Evolutionary conservation across 371 early-diverging fungal genomes (phyloP).

Genomic region (Mortierella sp.): DNA sequence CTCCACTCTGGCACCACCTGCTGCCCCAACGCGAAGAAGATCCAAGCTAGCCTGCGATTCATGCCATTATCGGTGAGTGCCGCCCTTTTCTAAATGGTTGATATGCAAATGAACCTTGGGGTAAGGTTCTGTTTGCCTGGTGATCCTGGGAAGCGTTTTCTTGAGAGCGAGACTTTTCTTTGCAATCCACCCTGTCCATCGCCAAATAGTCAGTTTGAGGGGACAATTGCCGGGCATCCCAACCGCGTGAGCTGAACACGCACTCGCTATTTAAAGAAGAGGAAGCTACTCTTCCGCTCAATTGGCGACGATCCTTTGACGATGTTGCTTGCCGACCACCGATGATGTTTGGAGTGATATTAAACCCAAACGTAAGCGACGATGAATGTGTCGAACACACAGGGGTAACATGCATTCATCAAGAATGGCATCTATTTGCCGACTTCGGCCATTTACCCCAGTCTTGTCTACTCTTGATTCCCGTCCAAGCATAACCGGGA

Average conservation of each 20-base stretch:
- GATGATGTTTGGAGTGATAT: neutral
- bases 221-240: no score
- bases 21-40: slow-evolving; percentile 28
- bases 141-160: no score
- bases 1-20: slow-evolving; percentile 26
- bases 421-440: no score
- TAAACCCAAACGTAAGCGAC: slow-evolving; percentile 5
- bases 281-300: neutral
- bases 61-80: slow-evolving; percentile 50
- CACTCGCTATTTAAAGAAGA: neutral
- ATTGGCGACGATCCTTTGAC: neutral
- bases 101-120: neutral
- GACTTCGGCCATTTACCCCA: no score
- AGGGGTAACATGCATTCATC: neutral
- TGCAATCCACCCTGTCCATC: no score
- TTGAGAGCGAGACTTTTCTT: neutral
- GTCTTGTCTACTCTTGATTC: no score
- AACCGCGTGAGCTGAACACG: neutral
- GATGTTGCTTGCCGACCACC: slow-evolving; percentile 1
- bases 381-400: neutral
- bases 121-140: no score
- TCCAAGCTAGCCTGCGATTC: slow-evolving; percentile 53
- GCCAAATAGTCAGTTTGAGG: no score
- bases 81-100: neutral
- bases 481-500: no score